Percentiles rank a stretch among this genome's conserved stretches.
Evolutionary conservation across 257 asterid species (phyloP).

Genomic region (Nicotiana noctiflora): DNA sequence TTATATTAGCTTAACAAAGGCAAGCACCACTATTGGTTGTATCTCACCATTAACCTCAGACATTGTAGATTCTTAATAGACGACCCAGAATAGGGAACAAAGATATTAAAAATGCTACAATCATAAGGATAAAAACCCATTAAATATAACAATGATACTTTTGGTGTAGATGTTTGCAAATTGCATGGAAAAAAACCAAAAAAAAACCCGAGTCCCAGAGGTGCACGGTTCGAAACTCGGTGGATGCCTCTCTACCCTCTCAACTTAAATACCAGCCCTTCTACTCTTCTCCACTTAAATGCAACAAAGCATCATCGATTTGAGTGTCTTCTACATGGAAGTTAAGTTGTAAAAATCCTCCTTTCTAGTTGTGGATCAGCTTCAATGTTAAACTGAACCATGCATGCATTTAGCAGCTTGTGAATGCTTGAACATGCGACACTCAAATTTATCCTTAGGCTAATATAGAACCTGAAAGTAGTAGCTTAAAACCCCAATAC

Average conservation of each 20-base stretch:
- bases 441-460: background rate
- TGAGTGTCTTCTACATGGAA: background rate
- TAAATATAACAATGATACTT: background rate
- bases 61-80: background rate
- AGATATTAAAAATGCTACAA: background rate
- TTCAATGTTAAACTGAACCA: constrained; percentile 1
- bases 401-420: background rate
- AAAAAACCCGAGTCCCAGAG: background rate
- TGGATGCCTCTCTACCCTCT: background rate
- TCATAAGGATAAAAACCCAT: background rate
- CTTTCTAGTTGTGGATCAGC: background rate
- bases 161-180: background rate
- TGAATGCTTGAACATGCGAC: background rate
- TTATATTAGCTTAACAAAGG: background rate
- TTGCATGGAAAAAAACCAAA: background rate
- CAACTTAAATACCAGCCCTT: background rate
- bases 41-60: background rate
- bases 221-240: background rate
- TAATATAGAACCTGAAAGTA: background rate
- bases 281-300: constrained; percentile 1
- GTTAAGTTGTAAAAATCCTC: background rate
- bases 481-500: background rate
- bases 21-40: background rate
- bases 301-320: background rate
- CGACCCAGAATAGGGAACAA: background rate